phyloP scores from a whole-genome alignment of 1,284 basidiomycete genomes.

The Sanghuangporus sanghuang region DNA sequence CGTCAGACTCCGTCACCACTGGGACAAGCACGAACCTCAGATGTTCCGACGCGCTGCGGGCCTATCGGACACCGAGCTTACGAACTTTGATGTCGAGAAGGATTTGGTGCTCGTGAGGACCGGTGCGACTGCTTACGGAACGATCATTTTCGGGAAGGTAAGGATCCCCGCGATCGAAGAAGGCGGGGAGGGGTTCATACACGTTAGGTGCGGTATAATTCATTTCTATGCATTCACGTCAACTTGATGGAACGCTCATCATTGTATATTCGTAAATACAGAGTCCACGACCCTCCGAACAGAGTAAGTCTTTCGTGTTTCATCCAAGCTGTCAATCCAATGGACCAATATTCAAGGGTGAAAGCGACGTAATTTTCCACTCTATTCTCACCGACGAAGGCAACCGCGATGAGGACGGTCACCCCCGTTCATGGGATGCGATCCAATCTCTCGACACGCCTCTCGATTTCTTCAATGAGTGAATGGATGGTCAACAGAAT shows the following conservation, averaged over 20 bases:
- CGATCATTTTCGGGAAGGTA: constrained; percentile 72
- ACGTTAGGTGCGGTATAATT: constrained; percentile 55
- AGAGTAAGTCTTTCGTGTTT: constrained; percentile 35
- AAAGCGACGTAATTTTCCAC: constrained; percentile 62
- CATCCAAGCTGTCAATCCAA: constrained; percentile 9
- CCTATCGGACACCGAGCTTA: constrained; percentile 49
- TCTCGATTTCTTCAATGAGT: constrained; percentile 73
- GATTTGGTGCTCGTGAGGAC: constrained; percentile 56
- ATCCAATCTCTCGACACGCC: constrained; percentile 54
- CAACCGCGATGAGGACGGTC: constrained; percentile 43
- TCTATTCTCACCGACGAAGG: constrained; percentile 67
- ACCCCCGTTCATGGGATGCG: constrained; percentile 54
- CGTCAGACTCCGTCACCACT: constrained; percentile 55
- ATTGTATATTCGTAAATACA: constrained; percentile 19
- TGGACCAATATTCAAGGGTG: constrained; percentile 41
- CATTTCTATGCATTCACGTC: too few relatives aligned
- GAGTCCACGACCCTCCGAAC: constrained; percentile 72
- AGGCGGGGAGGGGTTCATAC: constrained; percentile 57
- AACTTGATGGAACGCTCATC: too few relatives aligned
- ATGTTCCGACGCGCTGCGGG: constrained; percentile 63
- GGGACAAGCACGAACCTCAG: constrained; percentile 66
- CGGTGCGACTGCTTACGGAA: constrained; percentile 52
- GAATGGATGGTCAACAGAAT: constrained; percentile 1
- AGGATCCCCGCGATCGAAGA: constrained; percentile 62
- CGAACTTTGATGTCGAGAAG: constrained; percentile 44